Conservation (phyloP, 176 grass and related monocot genomes). For the Poa pratensis region DNA sequence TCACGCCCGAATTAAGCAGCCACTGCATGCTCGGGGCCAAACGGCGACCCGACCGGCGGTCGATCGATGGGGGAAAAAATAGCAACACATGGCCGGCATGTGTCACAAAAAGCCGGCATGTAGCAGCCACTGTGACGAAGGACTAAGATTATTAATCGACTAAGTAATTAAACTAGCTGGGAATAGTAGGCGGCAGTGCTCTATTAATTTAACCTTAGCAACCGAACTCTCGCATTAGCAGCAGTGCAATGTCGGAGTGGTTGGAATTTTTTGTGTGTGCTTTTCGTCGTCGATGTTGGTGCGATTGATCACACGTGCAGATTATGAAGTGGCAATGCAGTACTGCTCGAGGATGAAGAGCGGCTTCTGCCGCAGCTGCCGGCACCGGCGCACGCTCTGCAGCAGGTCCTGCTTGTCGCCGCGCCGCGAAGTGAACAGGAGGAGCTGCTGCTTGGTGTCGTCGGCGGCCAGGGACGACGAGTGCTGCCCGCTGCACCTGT, state of each 20-base stretch:
- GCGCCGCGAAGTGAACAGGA: constrained; percentile 70
- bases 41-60: constrained; percentile 33
- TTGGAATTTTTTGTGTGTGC: no score
- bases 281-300: neutral
- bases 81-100: constrained; percentile 42
- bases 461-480: neutral
- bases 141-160: constrained; percentile 36
- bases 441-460: constrained; percentile 61
- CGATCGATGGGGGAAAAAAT: neutral
- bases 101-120: constrained; percentile 45
- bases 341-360: constrained; percentile 93
- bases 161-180: neutral
- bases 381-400: constrained; percentile 78
- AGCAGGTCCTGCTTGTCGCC: constrained; percentile 76
- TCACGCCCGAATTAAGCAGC: neutral
- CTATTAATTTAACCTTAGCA: constrained; percentile 36
- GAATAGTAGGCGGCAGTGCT: constrained; percentile 34
- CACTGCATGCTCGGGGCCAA: constrained; percentile 45
- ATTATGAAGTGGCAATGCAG: constrained; percentile 79
- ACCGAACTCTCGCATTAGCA: constrained; percentile 33
- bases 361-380: constrained; percentile 69
- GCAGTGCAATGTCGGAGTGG: neutral
- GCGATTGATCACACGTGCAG: neutral
- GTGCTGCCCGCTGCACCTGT: constrained; percentile 32
- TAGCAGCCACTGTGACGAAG: constrained; percentile 45